A percentile compares a stretch with the other conserved stretches of the same genome.
Conservation (phyloP, 225 moss, liverwort and hornwort genomes). For the Takakia lepidozioides region DNA sequence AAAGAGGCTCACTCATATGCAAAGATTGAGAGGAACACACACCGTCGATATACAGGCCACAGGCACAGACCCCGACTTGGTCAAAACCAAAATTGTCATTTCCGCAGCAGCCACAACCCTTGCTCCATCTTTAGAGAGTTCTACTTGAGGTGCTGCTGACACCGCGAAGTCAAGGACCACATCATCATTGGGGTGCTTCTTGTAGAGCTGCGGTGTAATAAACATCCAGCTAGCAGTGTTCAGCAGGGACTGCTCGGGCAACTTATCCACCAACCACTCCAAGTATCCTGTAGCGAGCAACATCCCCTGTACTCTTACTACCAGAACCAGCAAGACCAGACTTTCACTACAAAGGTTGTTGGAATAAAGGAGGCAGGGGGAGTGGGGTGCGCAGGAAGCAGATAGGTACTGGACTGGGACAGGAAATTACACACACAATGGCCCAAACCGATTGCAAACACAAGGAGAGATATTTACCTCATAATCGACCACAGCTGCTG, state of each 20-base stretch:
- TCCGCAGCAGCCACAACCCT: conserved; percentile 61
- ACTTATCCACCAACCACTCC: conserved; percentile 70
- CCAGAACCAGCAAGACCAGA: no score
- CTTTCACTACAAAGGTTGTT: neutral
- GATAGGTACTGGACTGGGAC: no score
- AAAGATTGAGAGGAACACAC: conserved; percentile 14
- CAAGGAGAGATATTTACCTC: conserved; percentile 35
- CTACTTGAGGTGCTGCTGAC: conserved; percentile 52
- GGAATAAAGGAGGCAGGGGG: no score
- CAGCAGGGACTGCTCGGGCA: conserved; percentile 72
- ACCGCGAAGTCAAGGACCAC: conserved; percentile 73
- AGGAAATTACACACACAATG: no score
- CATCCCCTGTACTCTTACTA: no score
- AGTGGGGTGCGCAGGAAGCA: no score
- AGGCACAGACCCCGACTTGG: conserved; percentile 23
- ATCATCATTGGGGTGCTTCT: conserved; percentile 78
- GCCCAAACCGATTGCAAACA: no score
- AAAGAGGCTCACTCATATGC: no score
- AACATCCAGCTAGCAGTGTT: conserved; percentile 91
- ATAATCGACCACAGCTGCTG: conserved; percentile 77
- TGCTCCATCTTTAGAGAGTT: conserved; percentile 49
- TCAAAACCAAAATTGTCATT: conserved; percentile 62
- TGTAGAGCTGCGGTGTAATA: conserved; percentile 85
- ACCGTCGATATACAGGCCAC: conserved; percentile 89
- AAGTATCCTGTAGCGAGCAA: conserved; percentile 52